Conservation (phyloP, 2,329 filamentous ascomycete species). For the Xylaria sp. region DNA sequence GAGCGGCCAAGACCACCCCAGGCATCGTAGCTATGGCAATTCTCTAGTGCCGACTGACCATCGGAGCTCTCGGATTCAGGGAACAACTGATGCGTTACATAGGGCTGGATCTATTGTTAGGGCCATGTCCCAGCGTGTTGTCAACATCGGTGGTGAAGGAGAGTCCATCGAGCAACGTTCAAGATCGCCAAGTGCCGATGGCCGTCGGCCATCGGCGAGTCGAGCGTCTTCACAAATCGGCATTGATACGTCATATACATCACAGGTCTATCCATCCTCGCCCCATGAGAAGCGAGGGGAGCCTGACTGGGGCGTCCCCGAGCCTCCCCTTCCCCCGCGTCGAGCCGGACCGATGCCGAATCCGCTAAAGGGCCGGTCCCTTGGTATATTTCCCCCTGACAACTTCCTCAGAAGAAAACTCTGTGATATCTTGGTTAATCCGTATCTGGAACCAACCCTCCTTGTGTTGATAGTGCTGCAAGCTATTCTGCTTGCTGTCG, state of each 20-base stretch:
- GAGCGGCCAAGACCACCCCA: slow-evolving; percentile 61
- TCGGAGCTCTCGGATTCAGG: slow-evolving; percentile 70
- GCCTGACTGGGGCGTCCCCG: slow-evolving; percentile 47
- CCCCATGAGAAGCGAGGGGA: slow-evolving; percentile 58
- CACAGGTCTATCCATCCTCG: slow-evolving; percentile 57
- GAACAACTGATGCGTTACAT: slow-evolving; percentile 71
- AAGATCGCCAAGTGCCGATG: slow-evolving; percentile 64
- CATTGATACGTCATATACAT: slow-evolving; percentile 62
- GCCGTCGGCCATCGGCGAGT: slow-evolving; percentile 56
- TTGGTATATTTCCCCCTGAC: slow-evolving; percentile 85
- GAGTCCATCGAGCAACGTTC: slow-evolving; percentile 81
- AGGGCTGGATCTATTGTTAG: slow-evolving; percentile 80
- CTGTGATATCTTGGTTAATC: slow-evolving; percentile 86
- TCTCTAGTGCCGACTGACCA: slow-evolving; percentile 63
- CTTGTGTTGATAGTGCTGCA: slow-evolving; percentile 89
- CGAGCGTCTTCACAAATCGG: slow-evolving; percentile 57
- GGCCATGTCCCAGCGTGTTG: slow-evolving; percentile 94
- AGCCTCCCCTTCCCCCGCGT: slow-evolving; percentile 49
- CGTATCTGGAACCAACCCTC: slow-evolving; percentile 86
- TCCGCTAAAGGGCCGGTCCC: slow-evolving; percentile 84
- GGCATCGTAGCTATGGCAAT: slow-evolving; percentile 66
- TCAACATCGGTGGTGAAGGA: slow-evolving; percentile 94
- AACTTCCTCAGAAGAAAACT: slow-evolving; percentile 78
- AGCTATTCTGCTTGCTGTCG: slow-evolving; percentile 85
- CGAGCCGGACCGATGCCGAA: slow-evolving; percentile 65